Evolutionary conservation across 331 rosid genomes (phyloP), one percentile per base, ranked within the genome.

Genomic region (Rhamnella rubrinervis): DNA sequence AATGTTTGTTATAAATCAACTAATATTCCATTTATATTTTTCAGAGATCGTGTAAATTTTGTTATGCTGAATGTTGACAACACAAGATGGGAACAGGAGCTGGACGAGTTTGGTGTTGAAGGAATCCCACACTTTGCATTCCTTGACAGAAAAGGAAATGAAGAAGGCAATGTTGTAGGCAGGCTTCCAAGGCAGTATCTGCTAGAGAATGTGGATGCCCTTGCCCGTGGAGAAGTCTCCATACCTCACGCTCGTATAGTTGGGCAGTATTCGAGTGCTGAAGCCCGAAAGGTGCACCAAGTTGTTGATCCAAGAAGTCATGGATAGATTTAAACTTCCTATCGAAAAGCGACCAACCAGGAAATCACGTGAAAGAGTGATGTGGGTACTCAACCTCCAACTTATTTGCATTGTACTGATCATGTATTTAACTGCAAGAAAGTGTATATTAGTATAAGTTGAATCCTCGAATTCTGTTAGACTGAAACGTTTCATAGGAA

Each of bases 21-120:
- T 58, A 4, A n/a, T 21, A 25, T 59, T 68, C 19, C 15, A 53
- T 38, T 64, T 64, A 20, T 14, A 64, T 10, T 50, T 21, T 46
- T 35, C 69, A 91, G 98, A 88, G 93, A 63, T 49, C 78, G 73
- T 21, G 96, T 93, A 67, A 93, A 93, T 75, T 91, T 93, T 79
- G 98, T 93, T 10, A 83, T 93, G 98, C 81, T 93, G 78, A 93
- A 93, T 71, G 96, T 93, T 61, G 97, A 93, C 76, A 93, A 93
- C 71, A 93, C 98, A 2, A 93, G 87, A 70, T 93, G 98, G 98
- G 98, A 93, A 77, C 97, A 93, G 67, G 96, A 91, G 92, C 87
- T 93, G 70, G 98, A 91, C 11, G 98, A 91, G 82, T 93, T 91
- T 74, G 98, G 97, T 2, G 97, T 93, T 65, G 98, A 91, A 86